Evolutionary conservation across 2,329 filamentous ascomycete species (phyloP).

Genomic region (Aspergillus sp.): DNA sequence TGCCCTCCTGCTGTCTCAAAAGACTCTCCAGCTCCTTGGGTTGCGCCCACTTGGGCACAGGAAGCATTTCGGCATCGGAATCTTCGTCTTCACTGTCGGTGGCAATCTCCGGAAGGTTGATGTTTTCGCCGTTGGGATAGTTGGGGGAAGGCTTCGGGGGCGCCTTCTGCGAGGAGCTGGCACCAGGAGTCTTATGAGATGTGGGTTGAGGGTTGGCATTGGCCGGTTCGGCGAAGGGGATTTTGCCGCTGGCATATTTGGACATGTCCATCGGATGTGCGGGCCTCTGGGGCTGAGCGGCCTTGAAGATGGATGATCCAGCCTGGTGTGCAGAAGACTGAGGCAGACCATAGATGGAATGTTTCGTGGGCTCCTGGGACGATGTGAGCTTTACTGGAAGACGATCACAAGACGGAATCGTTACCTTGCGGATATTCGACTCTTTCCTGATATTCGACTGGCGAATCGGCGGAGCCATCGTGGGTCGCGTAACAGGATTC

Average conservation of each 20-base stretch:
- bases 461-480: slow-evolving; percentile 82
- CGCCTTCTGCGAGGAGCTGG: slow-evolving; percentile 42
- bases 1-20: slow-evolving; percentile 76
- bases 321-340: slow-evolving; percentile 34
- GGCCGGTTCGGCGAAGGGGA: slow-evolving; percentile 76
- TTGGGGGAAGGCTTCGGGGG: slow-evolving; percentile 73
- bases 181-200: slow-evolving; percentile 66
- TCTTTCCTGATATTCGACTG: slow-evolving; percentile 76
- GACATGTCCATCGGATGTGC: slow-evolving; percentile 76
- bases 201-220: slow-evolving; percentile 49
- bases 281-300: slow-evolving; percentile 58
- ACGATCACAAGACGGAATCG: slow-evolving; percentile 12
- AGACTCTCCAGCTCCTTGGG: slow-evolving; percentile 76
- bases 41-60: slow-evolving; percentile 80
- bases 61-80: slow-evolving; percentile 60
- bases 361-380: slow-evolving; percentile 33
- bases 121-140: slow-evolving; percentile 84
- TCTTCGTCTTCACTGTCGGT: slow-evolving; percentile 92
- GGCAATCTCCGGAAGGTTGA: slow-evolving; percentile 90
- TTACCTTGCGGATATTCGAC: slow-evolving; percentile 70
- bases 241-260: slow-evolving; percentile 84
- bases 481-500: slow-evolving; percentile 58
- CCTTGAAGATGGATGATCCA: slow-evolving; percentile 36
- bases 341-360: slow-evolving; percentile 39
- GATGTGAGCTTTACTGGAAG: background rate